Conservation (phyloP, 1,284 basidiomycete species). For the Athelia sp. region DNA sequence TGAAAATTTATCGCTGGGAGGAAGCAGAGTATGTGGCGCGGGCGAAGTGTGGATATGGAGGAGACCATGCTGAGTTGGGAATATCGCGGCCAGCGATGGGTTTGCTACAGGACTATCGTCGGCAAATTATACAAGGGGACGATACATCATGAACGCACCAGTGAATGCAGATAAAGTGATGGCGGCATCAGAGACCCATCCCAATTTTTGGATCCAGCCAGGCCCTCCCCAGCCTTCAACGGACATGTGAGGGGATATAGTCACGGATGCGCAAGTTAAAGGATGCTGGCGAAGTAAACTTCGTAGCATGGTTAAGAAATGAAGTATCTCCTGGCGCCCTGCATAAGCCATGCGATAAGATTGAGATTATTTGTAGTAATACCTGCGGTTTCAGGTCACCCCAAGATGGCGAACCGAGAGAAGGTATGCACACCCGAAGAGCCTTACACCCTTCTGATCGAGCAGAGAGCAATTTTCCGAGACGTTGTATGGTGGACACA, state of each 20-base stretch:
- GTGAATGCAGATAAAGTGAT: constrained; percentile 78
- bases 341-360: constrained; percentile 3
- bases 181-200: constrained; percentile 74
- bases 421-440: constrained; percentile 63
- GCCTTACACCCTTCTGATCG: constrained; percentile 21
- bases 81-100: constrained; percentile 59
- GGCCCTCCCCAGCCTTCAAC: constrained; percentile 49
- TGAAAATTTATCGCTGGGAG: constrained; percentile 75
- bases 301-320: constrained; percentile 67
- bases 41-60: constrained; percentile 75
- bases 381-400: constrained; percentile 58
- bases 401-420: constrained; percentile 71
- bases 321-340: constrained; percentile 53
- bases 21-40: constrained; percentile 58
- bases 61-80: constrained; percentile 83
- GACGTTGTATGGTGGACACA: background rate
- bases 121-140: constrained; percentile 5
- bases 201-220: constrained; percentile 73
- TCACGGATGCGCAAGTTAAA: constrained; percentile 61
- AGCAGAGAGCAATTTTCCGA: constrained; percentile 6
- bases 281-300: constrained; percentile 53
- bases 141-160: constrained; percentile 43
- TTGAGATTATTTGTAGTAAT: constrained; percentile 10
- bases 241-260: constrained; percentile 58
- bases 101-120: constrained; percentile 40